Evolutionary conservation across 306 rosid genomes (phyloP), one percentile per base, ranked within the genome.

Genomic region (Vicia sativa): DNA sequence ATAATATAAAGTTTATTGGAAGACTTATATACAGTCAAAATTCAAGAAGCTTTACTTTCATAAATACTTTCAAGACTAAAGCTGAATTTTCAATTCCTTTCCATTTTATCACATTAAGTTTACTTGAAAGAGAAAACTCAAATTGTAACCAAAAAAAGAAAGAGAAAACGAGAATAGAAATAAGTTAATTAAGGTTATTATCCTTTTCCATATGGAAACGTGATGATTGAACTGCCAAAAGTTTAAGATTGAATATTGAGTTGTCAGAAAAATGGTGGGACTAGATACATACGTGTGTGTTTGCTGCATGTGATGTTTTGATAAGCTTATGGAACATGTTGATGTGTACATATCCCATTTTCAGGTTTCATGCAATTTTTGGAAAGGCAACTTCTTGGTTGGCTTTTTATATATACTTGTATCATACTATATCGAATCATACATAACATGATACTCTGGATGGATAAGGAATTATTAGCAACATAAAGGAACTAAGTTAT

Each of bases 201-300:
- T 50, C 57, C 5, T 50, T 50, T 11, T 10, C 57, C 29, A 50
- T 12, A 50, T 50, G 57, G 57, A 16, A 49, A 45, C 13, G 7
- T 49, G 16, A 19, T 50, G 7, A 50, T 19, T 50, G 29, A 50
- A 21, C n/a, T 19, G n/a, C 14, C 19, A 50, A 19, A 52, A 4
- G 13, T n/a, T 52, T 52, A 7, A 25, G n/a, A 52, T 21, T 11
- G 34, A 29, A 21, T 52, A 52, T 16, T 16, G 55, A 48, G 55
- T 3, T 52, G 29, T 52, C 58, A 21, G 58, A 52, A 52, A 52
- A 50, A 19, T 50, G 21, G n/a, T 50, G 56, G 56, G 28, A 50
- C 28, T 50, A 18, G 12, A 19, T 11, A 19, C 18, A 19, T 11
- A 11, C 25, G 57, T 18, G n/a, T 50, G 57, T 10, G 3, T 14